Percentiles rank a stretch among this genome's conserved stretches.
Evolutionary conservation across 352 stramenopile genomes (phyloP).

Genomic region (Aphanomyces euteiches): DNA sequence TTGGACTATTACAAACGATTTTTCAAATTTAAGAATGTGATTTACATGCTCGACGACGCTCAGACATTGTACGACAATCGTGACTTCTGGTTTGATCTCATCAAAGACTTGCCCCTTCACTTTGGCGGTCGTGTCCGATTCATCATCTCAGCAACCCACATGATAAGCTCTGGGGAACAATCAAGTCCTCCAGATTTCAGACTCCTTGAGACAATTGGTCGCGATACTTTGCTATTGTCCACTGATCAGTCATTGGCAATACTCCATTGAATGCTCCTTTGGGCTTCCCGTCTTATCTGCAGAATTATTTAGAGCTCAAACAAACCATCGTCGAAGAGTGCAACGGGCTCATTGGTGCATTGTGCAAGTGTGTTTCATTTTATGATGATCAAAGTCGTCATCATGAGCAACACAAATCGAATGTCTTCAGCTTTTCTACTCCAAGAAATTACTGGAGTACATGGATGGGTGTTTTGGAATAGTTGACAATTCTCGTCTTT

Average conservation of each 20-base stretch:
- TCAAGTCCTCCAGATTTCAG: not conserved
- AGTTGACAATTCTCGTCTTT: constrained; percentile 1
- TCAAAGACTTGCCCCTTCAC: constrained; percentile 12
- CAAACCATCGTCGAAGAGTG: not conserved
- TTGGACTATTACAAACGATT: constrained; percentile 9
- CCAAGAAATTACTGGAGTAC: not conserved
- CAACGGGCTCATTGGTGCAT: not conserved
- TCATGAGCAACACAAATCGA: not conserved
- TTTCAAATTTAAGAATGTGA: constrained; percentile 13
- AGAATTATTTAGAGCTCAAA: constrained; percentile 2
- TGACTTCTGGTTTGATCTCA: constrained; percentile 11
- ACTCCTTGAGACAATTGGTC: not conserved
- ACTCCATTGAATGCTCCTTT: not conserved
- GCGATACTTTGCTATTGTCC: not conserved
- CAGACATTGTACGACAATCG: constrained; percentile 14
- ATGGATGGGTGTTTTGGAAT: constrained; percentile 3
- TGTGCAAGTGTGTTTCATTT: not conserved
- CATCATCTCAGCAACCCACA: constrained; percentile 26
- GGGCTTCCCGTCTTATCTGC: not conserved
- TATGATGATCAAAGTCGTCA: not conserved
- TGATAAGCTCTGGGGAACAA: constrained; percentile 16
- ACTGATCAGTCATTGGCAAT: not conserved
- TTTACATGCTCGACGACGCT: constrained; percentile 25
- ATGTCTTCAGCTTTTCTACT: constrained; percentile 6
- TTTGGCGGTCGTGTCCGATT: constrained; percentile 18